Conservation (phyloP, 495 filamentous ascomycete species). For the Tetracladium marchalianum region DNA sequence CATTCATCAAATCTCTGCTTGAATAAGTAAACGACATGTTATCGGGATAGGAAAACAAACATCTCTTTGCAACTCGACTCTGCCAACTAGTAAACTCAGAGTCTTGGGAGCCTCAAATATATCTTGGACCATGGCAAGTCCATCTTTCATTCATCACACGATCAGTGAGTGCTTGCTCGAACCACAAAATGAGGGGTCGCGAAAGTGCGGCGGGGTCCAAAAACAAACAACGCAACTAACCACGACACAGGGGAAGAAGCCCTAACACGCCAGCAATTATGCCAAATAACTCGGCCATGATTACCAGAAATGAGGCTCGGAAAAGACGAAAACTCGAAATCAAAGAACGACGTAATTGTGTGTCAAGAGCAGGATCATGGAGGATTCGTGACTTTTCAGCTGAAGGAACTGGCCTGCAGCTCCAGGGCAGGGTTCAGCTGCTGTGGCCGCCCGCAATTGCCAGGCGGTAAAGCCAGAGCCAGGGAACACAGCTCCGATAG, state of each 20-base stretch:
- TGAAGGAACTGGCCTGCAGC: no score
- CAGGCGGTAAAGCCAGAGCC: no score
- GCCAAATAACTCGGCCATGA: constrained; percentile 18
- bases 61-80: constrained; percentile 17
- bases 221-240: constrained; percentile 2
- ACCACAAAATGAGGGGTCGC: no score
- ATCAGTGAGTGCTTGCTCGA: neutral
- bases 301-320: no score
- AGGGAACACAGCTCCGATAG: no score
- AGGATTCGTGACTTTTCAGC: no score
- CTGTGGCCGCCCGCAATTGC: no score
- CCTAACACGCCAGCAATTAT: constrained; percentile 15
- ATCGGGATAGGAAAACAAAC: constrained; percentile 7
- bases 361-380: no score
- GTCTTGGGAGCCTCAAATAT: constrained; percentile 13
- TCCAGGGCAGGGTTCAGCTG: no score
- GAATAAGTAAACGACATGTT: constrained; percentile 1
- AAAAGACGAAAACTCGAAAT: no score
- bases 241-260: constrained; percentile 16
- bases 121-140: constrained; percentile 15
- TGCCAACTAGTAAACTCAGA: constrained; percentile 12
- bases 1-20: constrained; percentile 18
- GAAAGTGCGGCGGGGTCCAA: neutral
- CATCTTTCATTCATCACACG: constrained; percentile 9
- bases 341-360: no score